Evolutionary conservation across 2,329 filamentous ascomycete species (phyloP), one percentile per base, ranked within the genome.

Genomic region (Cladosporium sp.): DNA sequence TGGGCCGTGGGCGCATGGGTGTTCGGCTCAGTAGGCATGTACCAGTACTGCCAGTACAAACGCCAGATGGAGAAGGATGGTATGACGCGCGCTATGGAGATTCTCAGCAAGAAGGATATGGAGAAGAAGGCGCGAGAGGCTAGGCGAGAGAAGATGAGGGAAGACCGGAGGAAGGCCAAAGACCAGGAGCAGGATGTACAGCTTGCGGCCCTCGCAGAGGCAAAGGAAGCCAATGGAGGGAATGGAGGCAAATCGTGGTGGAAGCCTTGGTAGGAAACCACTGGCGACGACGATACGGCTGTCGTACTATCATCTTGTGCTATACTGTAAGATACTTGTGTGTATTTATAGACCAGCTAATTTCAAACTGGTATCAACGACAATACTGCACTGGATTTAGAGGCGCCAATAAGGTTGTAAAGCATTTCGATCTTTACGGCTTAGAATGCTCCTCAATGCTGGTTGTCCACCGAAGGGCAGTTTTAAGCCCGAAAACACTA

Each of bases 1-100:
- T 96, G 91, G 91, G 93, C 92, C 0, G 92, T 95, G 6, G 91
- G 88, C 7, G 84, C 87, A 39, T 96, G 95, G 76, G 82, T 89
- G 26, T 75, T 90, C 23, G 86, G 85, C 7, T 89, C 90, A n/a
- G 82, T 90, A 56, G 84, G 85, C 32, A 89, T 89, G 59, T 95
- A 93, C 79, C 92, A 97, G 79, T 92, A 90, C 74, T 98, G 94
- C 79, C 88, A 93, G 74, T 89, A 88, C 70, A 85, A 86, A 67
- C 85, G 93, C 66, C 83, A 86, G 57, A 84, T 89, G 67, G 94
- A 98, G 79, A 86, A 89, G 72, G 87, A 89, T 67, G 90, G 92
- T 68, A 94, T 99, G 88, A 90, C 91, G 76, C 84, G 92, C 69
- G 91, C 91, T 4, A 89, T 96, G 64, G 92, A 96, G 75, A 86